Base-by-base conservation (phyloP, 805 yeast genomes). In the Candida wancherniae region DNA sequence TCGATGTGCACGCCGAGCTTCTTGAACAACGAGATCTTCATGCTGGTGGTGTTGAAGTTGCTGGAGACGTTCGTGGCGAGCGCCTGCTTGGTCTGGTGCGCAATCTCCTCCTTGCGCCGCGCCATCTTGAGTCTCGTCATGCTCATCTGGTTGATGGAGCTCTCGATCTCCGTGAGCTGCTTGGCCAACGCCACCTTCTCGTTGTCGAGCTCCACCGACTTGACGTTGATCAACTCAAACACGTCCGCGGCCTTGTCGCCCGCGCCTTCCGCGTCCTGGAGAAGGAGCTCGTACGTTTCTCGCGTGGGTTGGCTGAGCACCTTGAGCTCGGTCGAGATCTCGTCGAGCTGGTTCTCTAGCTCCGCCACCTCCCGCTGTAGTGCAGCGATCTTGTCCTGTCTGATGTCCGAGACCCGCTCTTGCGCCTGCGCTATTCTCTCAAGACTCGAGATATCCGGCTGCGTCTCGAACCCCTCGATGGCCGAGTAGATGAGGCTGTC, bases 11-110 rank as follows among this genome's bases (percentile, higher is more conserved):
- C 50, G 1, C 87, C 90, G 37, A 80, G 48, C 26, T 73, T 73
- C 41, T 76, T 71, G 51, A 66, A 81, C 12, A 83, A 57, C 45
- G 75, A 73, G 29, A 81, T 53, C 44, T 77, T 78, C 44, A 82
- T 52, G 8, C 66, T 50, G 24, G 64, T 61, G 8, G 73, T 57
- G 45, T 73, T 69, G 29, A 58, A 57, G 42, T 67, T 64, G 19
- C 55, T 55, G 13, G 50, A 31, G 12, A 54, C 53, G 26, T 49
- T 57, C 37, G 50, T 57, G 20, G 50, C 53, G 27, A 52, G 54
- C 31, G 59, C 58, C 26, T 53, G 50, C 36, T 45, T 46, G 21
- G 49, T 31, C 29, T 51, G 53, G 24, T 39, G 37, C 20, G 56
- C 62, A 24, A 73, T 53, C 19, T 57, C 58, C 11, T 67, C 58